Percentiles rank a stretch among this genome's conserved stretches.
Conservation (phyloP, 257 asterid genomes). For the Gentiana straminea region DNA sequence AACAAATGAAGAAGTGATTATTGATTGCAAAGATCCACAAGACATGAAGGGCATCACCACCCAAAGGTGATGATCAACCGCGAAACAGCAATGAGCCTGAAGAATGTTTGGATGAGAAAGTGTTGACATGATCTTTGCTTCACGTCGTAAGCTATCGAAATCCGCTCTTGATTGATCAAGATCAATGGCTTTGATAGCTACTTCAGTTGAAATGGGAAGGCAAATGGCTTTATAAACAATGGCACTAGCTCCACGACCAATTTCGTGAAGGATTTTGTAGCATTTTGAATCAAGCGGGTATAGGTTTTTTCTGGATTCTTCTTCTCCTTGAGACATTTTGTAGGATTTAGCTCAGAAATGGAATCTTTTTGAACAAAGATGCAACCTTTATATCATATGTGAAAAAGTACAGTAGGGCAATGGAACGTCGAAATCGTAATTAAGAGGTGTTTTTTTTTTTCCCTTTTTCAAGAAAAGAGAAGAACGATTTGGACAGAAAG, state of each 20-base stretch:
- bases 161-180: slow-evolving; percentile 52
- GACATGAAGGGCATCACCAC: slow-evolving; percentile 94
- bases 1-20: slow-evolving; percentile 49
- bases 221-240: slow-evolving; percentile 70
- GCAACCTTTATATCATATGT: not conserved
- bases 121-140: slow-evolving; percentile 63
- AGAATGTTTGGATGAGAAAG: slow-evolving; percentile 81
- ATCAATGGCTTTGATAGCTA: slow-evolving; percentile 75
- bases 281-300: slow-evolving; percentile 35
- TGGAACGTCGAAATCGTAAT: too few species aligned
- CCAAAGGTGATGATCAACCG: slow-evolving; percentile 58
- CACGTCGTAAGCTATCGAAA: slow-evolving; percentile 51
- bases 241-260: slow-evolving; percentile 69
- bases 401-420: not conserved
- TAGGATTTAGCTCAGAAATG: not conserved
- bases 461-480: slow-evolving; percentile 2
- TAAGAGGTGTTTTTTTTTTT: not conserved
- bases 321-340: slow-evolving; percentile 19
- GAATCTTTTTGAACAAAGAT: not conserved
- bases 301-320: slow-evolving; percentile 17
- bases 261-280: slow-evolving; percentile 39
- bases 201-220: slow-evolving; percentile 38
- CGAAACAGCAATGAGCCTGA: slow-evolving; percentile 71
- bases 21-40: slow-evolving; percentile 69
- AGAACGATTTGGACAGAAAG: slow-evolving; percentile 4